Evolutionary conservation across 2,329 filamentous ascomycete species (phyloP), one percentile per base, ranked within the genome.

Genomic region (Sporothrix phasma): DNA sequence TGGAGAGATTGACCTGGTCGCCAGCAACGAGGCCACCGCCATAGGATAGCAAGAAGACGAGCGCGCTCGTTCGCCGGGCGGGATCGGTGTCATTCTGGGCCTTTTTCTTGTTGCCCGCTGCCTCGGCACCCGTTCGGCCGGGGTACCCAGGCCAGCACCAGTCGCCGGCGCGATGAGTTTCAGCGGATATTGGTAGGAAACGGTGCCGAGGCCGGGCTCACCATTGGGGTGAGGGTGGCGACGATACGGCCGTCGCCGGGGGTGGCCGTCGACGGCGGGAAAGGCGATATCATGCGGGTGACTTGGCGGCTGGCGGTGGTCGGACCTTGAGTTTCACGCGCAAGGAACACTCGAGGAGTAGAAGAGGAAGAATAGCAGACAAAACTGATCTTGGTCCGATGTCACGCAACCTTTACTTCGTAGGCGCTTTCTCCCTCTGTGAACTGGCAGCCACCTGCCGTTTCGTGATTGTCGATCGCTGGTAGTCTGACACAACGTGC

Each of bases 1-100:
- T 82, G 22, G 80, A 78, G 29, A 99, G 83, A 71, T 87, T 80
- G 73, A 97, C 88, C 68, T 84, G 80, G 74, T 99, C 94, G 47
- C 92, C 92, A 13, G 88, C 90, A 1, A 99, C 89, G 15, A 99
- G 84, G 1, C 94, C 94, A 49, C 94, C 94, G 59, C 94, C 94
- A 73, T 97, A 99, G 0, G 92, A 96, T 58, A 99, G 82, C 43
- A 97, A 81, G 73, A 96, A 97, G 46, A 96, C 86, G 37, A 94
- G 84, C 8, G 92, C 82, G 64, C 89, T 89, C 68, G 82, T 80
- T 64, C 86, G 81, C 7, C 37, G 62, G 2, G 60, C 17, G 7
- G 61, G 19, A 17, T 43, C 46, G 41, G 3, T 82, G 80, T 29
- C 46, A 22, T 26, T 41, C 22, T n/a, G 10, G 11, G n/a, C 56